These are phyloP conservation scores for Taiozyma sp. DNA, from an alignment of 1,139 yeast genomes.

Conservation along the genomic window DNA sequence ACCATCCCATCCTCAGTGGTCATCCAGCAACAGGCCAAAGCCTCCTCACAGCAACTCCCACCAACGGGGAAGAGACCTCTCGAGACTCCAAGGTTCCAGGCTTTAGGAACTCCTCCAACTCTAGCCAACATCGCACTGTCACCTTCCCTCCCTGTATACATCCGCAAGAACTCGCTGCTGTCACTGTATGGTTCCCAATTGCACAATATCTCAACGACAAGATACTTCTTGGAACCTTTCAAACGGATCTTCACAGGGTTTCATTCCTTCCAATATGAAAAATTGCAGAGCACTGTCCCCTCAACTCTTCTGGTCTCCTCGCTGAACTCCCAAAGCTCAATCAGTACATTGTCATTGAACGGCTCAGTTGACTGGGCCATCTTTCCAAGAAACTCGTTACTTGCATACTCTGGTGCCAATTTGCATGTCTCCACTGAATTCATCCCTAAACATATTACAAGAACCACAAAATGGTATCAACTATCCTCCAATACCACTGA, in stretches of 20 bases:
- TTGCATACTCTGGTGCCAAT: conserved; percentile 47
- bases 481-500: conserved; percentile 15
- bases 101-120: conserved; percentile 19
- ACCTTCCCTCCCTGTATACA: conserved; percentile 49
- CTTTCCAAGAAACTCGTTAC: conserved; percentile 40
- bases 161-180: conserved; percentile 43
- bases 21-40: background rate
- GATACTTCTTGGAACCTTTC: conserved; percentile 33
- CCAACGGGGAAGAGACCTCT: background rate
- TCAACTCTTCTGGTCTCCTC: conserved; percentile 16
- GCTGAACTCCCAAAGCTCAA: conserved; percentile 26
- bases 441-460: conserved; percentile 38
- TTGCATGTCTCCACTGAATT: conserved; percentile 33
- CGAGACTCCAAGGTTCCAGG: conserved; percentile 8
- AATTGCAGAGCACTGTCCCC: conserved; percentile 43
- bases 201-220: conserved; percentile 27
- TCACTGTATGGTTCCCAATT: conserved; percentile 37
- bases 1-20: conserved; percentile 2
- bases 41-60: conserved; percentile 1
- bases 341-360: conserved; percentile 42
- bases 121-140: conserved; percentile 36
- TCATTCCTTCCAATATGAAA: conserved; percentile 38
- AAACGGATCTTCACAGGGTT: conserved; percentile 39
- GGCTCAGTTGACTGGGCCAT: conserved; percentile 62
- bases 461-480: conserved; percentile 28